Percentiles rank a stretch among this genome's conserved stretches.
Conservation (phyloP, 768 basidiomycete species). For the Kwoniella europaea region DNA sequence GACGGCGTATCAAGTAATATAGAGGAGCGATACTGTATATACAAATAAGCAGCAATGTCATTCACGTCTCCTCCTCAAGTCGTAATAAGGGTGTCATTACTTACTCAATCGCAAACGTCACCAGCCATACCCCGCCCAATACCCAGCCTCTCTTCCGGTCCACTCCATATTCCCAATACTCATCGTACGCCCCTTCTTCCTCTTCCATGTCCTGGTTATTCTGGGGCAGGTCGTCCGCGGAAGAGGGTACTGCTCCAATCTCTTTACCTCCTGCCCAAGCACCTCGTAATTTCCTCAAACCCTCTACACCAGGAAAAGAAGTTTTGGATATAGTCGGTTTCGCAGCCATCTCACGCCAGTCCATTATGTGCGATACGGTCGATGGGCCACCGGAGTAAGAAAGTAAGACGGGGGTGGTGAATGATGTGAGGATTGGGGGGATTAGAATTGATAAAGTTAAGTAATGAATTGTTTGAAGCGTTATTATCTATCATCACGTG, state of each 20-base stretch:
- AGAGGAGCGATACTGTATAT: constrained; percentile 72
- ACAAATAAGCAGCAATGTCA: background rate
- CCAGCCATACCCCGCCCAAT: constrained; percentile 82
- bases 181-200: constrained; percentile 30
- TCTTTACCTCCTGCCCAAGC: constrained; percentile 81
- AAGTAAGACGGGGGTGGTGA: constrained; percentile 63
- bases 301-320: constrained; percentile 45
- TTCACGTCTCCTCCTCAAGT: no score
- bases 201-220: constrained; percentile 19
- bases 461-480: constrained; percentile 92
- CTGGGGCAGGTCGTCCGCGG: constrained; percentile 17
- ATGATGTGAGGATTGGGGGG: constrained; percentile 75
- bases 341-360: constrained; percentile 96
- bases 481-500: constrained; percentile 71
- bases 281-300: constrained; percentile 71
- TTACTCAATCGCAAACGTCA: constrained; percentile 82
- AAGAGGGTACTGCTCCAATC: constrained; percentile 65
- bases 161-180: constrained; percentile 69
- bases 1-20: constrained; percentile 83
- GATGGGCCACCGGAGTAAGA: constrained; percentile 54
- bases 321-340: constrained; percentile 66
- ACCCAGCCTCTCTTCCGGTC: constrained; percentile 89
- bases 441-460: constrained; percentile 80
- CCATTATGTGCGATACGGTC: constrained; percentile 68
- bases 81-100: constrained; percentile 56